Percentiles rank a stretch among this genome's conserved stretches.
These are phyloP conservation scores for Cryptosporidium andersoni DNA, from an alignment of 169 alveolate species.

Conservation along the genomic window DNA sequence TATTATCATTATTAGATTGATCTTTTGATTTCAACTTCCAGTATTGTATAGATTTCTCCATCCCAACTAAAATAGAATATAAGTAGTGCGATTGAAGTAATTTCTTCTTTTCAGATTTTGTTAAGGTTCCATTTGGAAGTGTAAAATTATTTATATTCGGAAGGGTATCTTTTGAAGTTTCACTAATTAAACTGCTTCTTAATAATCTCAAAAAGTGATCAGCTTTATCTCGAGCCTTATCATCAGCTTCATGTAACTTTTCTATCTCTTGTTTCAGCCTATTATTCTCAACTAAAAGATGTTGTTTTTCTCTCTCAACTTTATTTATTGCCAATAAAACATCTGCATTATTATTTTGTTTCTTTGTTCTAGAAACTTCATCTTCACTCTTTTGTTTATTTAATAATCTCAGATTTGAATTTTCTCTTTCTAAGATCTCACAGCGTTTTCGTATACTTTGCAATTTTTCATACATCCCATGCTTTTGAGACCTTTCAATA, in stretches of 20 bases:
- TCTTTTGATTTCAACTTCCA: slow-evolving; percentile 19
- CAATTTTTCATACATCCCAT: slow-evolving; percentile 40
- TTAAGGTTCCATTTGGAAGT: not conserved
- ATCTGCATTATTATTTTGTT: slow-evolving; percentile 4
- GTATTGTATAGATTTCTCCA: slow-evolving; percentile 41
- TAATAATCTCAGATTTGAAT: slow-evolving; percentile 41
- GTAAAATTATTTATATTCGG: not conserved
- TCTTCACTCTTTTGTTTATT: slow-evolving; percentile 24
- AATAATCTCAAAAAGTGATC: slow-evolving; percentile 51
- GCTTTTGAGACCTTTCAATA: slow-evolving; percentile 56
- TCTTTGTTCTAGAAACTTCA: slow-evolving; percentile 1
- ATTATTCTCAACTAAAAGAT: slow-evolving; percentile 43
- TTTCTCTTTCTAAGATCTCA: slow-evolving; percentile 45
- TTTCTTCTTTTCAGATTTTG: slow-evolving; percentile 34
- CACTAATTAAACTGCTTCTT: not conserved
- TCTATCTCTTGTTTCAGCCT: slow-evolving; percentile 49
- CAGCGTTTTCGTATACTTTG: slow-evolving; percentile 9
- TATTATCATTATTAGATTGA: not conserved
- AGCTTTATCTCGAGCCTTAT: slow-evolving; percentile 44
- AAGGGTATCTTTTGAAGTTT: not conserved
- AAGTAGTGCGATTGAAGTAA: slow-evolving; percentile 56
- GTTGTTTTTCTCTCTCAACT: slow-evolving; percentile 62
- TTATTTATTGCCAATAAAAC: slow-evolving; percentile 8
- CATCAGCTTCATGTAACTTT: slow-evolving; percentile 65
- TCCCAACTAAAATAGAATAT: slow-evolving; percentile 61